Evolutionary conservation across 805 yeast genomes (phyloP), one percentile per base, ranked within the genome.

Genomic region (Cyberlindnera americana): DNA sequence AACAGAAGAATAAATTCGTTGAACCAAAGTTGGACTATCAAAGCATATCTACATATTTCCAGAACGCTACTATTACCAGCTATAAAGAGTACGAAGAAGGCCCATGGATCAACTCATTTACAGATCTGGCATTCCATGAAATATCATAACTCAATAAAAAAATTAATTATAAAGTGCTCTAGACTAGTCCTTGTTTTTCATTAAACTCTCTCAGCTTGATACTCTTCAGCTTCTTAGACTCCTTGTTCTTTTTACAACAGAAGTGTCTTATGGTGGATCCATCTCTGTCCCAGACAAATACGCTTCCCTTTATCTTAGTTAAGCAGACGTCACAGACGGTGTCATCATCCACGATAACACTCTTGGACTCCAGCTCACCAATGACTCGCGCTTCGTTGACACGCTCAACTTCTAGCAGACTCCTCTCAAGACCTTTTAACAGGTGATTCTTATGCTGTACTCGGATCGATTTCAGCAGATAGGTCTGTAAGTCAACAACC

Each of bases 41-140:
- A 29, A 51, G 41, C 23, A 53, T 52, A 4, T 46, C 47, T 1
- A 37, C 59, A 12, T 70, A 70, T 49, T 73, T 72, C 44, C 35
- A 40, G 1, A 35, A 37, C 1, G 50, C 63, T 1, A 10, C 37
- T 2, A 40, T 65, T 7, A 38, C 16, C 0, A 50, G 56, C 22
- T 59, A 51, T 36, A 48, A 38, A 17, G 44, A 56, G 8, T 50
- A 46, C 19, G 53, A 57, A 38, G 58, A 54, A 13, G 72, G 68
- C 1, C 61, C 59, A 1, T 76, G 80, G 80, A 59, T 66, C 2
- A 73, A 73, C 41, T 62, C 81, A 15, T 77, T 77, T 48, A 67
- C 78, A 1, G 81, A 77, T 48, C 50, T 77, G 14, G 65, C 80
- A 5, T 61, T 68, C 12, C 81, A 75, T 41, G 33, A 28, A 35